Conservation (phyloP, 345 rosid genomes). For the Salix caprea region DNA sequence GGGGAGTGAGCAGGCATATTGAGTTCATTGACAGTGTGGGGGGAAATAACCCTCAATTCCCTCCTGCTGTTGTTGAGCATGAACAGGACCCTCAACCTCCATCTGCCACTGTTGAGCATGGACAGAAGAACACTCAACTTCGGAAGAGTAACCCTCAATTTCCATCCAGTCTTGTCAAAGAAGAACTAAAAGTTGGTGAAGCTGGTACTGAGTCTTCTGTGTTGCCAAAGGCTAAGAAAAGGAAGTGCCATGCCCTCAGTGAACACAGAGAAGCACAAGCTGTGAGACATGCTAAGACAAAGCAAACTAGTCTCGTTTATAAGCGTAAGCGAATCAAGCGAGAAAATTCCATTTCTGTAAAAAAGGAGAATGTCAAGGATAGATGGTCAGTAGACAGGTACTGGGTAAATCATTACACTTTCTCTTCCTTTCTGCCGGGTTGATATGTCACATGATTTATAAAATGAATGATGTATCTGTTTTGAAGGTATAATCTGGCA, state of each 20-base stretch:
- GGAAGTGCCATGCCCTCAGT: slow-evolving; percentile 29
- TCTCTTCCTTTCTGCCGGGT: background rate
- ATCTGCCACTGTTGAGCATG: slow-evolving; percentile 22
- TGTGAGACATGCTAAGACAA: slow-evolving; percentile 16
- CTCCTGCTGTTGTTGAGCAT: slow-evolving; percentile 26
- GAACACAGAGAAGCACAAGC: slow-evolving; percentile 24
- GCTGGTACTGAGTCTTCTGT: slow-evolving; percentile 21
- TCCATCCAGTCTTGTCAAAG: slow-evolving; percentile 24
- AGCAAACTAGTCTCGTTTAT: slow-evolving; percentile 2
- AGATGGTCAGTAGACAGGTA: slow-evolving; percentile 83
- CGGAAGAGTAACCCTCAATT: slow-evolving; percentile 15
- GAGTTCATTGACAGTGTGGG: slow-evolving; percentile 12
- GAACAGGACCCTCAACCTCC: slow-evolving; percentile 18
- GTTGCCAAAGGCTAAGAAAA: slow-evolving; percentile 32
- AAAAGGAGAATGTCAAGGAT: slow-evolving; percentile 16
- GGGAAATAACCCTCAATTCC: slow-evolving; percentile 18
- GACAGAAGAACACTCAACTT: slow-evolving; percentile 13
- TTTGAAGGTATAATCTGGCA: slow-evolving; percentile 59
- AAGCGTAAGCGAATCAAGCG: slow-evolving; percentile 25
- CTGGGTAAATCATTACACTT: background rate
- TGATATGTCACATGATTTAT: background rate
- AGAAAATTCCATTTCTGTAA: slow-evolving; percentile 10
- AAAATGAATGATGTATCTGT: background rate
- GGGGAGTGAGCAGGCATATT: slow-evolving; percentile 33
- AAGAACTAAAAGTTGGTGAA: slow-evolving; percentile 26